phyloP scores from a whole-genome alignment of 768 basidiomycete species.

The Pisolithus microcarpus region DNA sequence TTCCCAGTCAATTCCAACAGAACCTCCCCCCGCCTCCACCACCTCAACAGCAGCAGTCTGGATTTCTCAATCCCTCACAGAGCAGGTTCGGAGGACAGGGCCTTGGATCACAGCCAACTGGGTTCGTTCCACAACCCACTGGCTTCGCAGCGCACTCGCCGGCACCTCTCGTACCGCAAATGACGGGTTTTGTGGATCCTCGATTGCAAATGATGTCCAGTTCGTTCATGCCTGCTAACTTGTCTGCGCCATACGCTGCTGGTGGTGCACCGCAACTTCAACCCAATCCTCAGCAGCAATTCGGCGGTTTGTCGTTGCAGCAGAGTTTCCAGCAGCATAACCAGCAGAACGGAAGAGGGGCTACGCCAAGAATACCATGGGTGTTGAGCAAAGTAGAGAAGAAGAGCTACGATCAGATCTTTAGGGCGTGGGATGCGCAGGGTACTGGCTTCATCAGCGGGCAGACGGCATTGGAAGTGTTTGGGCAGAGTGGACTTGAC shows the following conservation, averaged over 20 bases:
- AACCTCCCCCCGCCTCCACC: constrained; percentile 20
- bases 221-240: constrained; percentile 81
- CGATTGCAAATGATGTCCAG: constrained; percentile 83
- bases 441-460: constrained; percentile 83
- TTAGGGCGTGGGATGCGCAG: constrained; percentile 89
- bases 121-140: too few relatives aligned
- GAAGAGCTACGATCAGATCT: constrained; percentile 94
- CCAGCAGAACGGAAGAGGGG: constrained; percentile 59
- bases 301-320: constrained; percentile 53
- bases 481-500: constrained; percentile 85
- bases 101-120: constrained; percentile 14
- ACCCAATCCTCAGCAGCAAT: constrained; percentile 46
- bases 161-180: constrained; percentile 57
- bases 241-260: constrained; percentile 49
- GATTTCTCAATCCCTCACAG: constrained; percentile 42
- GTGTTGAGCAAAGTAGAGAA: constrained; percentile 82
- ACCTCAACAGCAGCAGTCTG: constrained; percentile 35
- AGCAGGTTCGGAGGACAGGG: constrained; percentile 24
- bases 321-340: constrained; percentile 88
- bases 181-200: constrained; percentile 79
- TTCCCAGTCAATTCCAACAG: constrained; percentile 52
- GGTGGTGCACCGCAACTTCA: constrained; percentile 60
- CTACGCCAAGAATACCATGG: constrained; percentile 76
- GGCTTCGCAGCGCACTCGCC: constrained; percentile 45
- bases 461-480: constrained; percentile 80